A percentile compares a stretch with the other conserved stretches of the same genome.
Conservation (phyloP, 805 yeast species). For the Sporopachydermia lactativora region DNA sequence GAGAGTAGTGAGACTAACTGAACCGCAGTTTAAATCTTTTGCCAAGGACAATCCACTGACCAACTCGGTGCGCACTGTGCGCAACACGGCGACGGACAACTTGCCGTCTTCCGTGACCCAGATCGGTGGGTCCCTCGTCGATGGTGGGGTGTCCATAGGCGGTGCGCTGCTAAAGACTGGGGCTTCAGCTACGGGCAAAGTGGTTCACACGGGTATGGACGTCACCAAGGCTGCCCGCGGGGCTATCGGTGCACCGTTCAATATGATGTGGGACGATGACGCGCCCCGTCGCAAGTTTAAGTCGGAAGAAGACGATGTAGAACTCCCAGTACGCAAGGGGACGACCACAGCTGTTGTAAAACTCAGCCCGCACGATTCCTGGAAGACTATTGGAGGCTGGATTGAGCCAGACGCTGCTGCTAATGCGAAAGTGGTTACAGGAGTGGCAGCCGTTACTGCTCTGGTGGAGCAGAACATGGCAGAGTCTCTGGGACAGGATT, state of each 20-base stretch:
- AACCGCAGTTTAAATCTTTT: neutral
- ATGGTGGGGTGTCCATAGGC: neutral
- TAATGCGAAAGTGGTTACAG: neutral
- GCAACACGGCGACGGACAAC: neutral
- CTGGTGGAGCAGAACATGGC: conserved; percentile 42
- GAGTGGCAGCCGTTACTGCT: conserved; percentile 14
- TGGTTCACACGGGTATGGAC: neutral
- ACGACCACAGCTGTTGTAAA: too few species aligned
- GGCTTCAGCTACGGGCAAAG: neutral
- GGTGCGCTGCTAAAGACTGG: neutral
- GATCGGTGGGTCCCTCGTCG: neutral
- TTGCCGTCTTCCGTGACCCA: too few species aligned
- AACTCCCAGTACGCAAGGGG: neutral
- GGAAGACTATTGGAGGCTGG: conserved; percentile 3
- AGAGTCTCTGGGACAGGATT: conserved; percentile 59
- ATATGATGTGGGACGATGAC: neutral
- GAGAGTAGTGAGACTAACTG: too few species aligned
- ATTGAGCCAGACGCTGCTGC: neutral
- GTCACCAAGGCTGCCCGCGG: neutral
- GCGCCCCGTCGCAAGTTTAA: neutral
- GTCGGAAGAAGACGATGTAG: neutral
- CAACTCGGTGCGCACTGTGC: neutral
- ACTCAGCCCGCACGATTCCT: neutral
- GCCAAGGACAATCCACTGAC: neutral
- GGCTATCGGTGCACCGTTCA: neutral